Evolutionary conservation across 768 basidiomycete species (phyloP).

Genomic region (Psilocybe tampanensis): DNA sequence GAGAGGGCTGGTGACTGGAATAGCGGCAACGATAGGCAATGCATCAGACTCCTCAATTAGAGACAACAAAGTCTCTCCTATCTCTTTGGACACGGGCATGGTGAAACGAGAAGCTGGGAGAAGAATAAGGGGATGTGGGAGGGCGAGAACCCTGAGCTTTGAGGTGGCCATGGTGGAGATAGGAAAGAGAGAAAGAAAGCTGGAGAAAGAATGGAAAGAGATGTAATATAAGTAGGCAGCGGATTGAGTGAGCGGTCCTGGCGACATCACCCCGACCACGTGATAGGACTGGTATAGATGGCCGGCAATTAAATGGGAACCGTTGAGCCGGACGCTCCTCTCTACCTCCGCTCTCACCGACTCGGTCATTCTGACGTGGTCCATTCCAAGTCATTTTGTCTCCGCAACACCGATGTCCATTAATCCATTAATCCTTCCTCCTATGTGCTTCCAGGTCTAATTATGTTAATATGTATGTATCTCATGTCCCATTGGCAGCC

Average conservation of each 20-base stretch:
- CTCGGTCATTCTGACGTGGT: not conserved
- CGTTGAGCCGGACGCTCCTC: constrained; percentile 7
- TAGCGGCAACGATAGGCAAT: constrained; percentile 68
- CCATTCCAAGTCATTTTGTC: not conserved
- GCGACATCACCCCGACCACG: constrained; percentile 4
- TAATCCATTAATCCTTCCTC: too few relatives aligned
- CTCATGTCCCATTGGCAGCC: too few relatives aligned
- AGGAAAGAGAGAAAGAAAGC: not conserved
- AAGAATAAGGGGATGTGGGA: constrained; percentile 73
- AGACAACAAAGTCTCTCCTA: constrained; percentile 66
- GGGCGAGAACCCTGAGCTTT: constrained; percentile 67
- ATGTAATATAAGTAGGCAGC: too few relatives aligned
- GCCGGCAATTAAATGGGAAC: constrained; percentile 7
- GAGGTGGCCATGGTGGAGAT: constrained; percentile 39
- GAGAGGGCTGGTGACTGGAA: constrained; percentile 15
- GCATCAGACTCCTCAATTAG: constrained; percentile 72
- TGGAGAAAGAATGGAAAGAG: not conserved
- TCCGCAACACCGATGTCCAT: not conserved
- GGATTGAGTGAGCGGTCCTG: too few relatives aligned
- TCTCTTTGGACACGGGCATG: constrained; percentile 59
- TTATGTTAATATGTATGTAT: too few relatives aligned
- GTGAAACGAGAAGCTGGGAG: constrained; percentile 74
- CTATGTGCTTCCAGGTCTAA: too few relatives aligned
- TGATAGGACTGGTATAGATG: not conserved
- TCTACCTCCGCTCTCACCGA: constrained; percentile 9